A percentile compares a stretch with the other conserved stretches of the same genome.
phyloP scores from a whole-genome alignment of 75 land plant species.

The Sequoiadendron giganteum region DNA sequence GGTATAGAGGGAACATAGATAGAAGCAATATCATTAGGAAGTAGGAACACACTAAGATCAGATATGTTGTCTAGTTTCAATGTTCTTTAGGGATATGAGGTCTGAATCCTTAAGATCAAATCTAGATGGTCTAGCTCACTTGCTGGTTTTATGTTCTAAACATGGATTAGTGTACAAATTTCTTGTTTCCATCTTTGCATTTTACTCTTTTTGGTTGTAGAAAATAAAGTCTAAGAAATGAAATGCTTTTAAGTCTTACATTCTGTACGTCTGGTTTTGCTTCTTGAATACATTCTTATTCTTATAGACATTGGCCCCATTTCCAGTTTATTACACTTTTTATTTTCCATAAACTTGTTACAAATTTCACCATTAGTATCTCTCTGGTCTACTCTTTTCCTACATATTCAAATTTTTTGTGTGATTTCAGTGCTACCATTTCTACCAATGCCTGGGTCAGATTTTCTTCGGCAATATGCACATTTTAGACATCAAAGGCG shows the following conservation, averaged over 20 bases:
- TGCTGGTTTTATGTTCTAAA: background rate
- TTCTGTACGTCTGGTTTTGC: background rate
- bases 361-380: background rate
- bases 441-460: conserved; percentile 52
- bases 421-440: conserved; percentile 53
- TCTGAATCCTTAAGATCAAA: background rate
- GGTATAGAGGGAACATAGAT: background rate
- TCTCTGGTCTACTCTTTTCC: background rate
- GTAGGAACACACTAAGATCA: background rate
- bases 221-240: background rate
- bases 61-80: background rate
- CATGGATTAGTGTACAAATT: background rate
- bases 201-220: background rate
- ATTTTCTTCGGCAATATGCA: conserved; percentile 27
- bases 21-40: background rate
- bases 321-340: background rate
- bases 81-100: background rate
- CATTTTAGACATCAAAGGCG: conserved; percentile 31
- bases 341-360: background rate
- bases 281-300: background rate
- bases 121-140: background rate
- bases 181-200: background rate
- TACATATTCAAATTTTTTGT: conserved; percentile 12
- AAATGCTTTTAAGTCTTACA: background rate
- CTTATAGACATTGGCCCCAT: background rate